Base-by-base conservation (phyloP, 192 early-diverging fungal species). In the Spinellus fusiger region DNA sequence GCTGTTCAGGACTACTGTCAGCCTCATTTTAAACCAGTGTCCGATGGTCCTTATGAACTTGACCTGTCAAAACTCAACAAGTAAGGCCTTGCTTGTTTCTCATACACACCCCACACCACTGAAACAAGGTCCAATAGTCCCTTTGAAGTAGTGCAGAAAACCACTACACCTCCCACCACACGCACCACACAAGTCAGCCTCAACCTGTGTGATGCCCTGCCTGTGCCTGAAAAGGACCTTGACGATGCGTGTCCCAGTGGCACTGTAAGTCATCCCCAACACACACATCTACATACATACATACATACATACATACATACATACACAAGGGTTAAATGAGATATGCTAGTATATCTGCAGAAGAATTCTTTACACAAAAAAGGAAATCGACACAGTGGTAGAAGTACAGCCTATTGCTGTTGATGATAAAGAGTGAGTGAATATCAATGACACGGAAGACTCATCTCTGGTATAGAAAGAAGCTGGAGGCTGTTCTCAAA, bases 151-250 rank as follows among this genome's bases (percentile, higher is more conserved):
- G 15, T 27, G 25, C 31, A 34, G 31, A 56, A 61, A 1, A 34
- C 20, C 3, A 48, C 48, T 35, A 64, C 68, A 28, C 25, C 44
- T 2, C 68, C 68, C 7, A 40, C 35, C 35, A 50, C n/a, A 13
- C 62, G 47, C 1, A 51, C 49, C 3, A 58, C 47, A 25, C 37
- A 46, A 31, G 34, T 54, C 8, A 54, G 47, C 5, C 29, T 70
- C 28, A 70, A 70, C 38, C 20, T 70, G 3, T 70, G 68, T 44
- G 68, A 63, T 33, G 33, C 61, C 16, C 34, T 70, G 28, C 44
- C 37, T 20, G 28, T 29, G 34, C 62, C 54, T 32, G 56, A 56
- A 3, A 40, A 57, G 33, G 33, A 47, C 20, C 28, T 60, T 26
- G 26, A 35, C 20, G 65, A 61, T 40, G 23, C 37, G 28, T 70